A percentile compares a stretch with the other conserved stretches of the same genome.
These are phyloP conservation scores for Solanum phureja DNA, from an alignment of 257 asterid species.

Conservation along the genomic window DNA sequence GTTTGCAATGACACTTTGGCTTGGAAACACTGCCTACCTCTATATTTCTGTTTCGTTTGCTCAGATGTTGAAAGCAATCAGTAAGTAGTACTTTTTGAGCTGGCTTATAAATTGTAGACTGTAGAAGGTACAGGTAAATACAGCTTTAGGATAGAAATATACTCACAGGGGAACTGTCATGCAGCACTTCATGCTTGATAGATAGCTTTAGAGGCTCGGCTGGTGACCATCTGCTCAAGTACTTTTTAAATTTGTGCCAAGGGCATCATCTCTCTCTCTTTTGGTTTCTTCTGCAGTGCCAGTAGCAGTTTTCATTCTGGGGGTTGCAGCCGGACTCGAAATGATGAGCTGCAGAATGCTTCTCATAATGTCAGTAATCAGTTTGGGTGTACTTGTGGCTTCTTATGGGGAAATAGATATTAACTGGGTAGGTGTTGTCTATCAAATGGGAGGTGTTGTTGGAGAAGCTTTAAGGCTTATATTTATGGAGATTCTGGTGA, in stretches of 20 bases:
- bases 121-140: background rate
- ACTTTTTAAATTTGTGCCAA: background rate
- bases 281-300: slow-evolving; percentile 65
- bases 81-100: slow-evolving; percentile 37
- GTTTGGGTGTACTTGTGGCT: slow-evolving; percentile 89
- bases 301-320: slow-evolving; percentile 94
- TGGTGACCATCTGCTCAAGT: background rate
- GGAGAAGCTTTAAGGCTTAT: slow-evolving; percentile 97
- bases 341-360: slow-evolving; percentile 87
- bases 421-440: slow-evolving; percentile 93
- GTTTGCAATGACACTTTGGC: slow-evolving; percentile 99
- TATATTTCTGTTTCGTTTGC: slow-evolving; percentile 96
- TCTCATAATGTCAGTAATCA: slow-evolving; percentile 87
- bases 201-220: background rate
- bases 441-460: slow-evolving; percentile 99
- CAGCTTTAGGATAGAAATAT: background rate
- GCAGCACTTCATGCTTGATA: background rate
- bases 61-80: slow-evolving; percentile 96
- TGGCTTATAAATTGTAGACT: background rate
- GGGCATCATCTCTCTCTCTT: background rate
- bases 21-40: slow-evolving; percentile 98
- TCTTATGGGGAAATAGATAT: slow-evolving; percentile 91
- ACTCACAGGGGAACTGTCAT: background rate
- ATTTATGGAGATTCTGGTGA: slow-evolving; percentile 91
- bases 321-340: slow-evolving; percentile 93